phyloP scores from a whole-genome alignment of 352 stramenopile species.

The Pythium coloratum region DNA sequence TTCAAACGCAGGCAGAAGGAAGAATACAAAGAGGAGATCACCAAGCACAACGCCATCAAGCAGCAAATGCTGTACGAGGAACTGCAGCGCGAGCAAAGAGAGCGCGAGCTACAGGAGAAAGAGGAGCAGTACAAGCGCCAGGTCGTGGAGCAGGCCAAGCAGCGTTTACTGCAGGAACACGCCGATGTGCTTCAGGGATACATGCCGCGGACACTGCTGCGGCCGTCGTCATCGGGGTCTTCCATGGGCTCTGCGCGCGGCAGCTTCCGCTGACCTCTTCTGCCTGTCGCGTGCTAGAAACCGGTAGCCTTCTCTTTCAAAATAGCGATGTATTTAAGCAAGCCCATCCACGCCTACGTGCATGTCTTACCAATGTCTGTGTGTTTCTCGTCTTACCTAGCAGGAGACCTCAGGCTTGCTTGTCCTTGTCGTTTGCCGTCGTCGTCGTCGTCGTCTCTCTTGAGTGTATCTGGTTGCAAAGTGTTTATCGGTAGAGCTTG shows the following conservation, averaged over 20 bases:
- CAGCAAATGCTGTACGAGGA: conserved; percentile 77
- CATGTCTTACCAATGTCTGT: conserved; percentile 4
- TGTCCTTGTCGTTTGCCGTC: background rate
- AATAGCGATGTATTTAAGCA: conserved; percentile 25
- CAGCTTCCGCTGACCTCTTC: conserved; percentile 10
- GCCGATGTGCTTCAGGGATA: conserved; percentile 81
- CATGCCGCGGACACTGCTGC: conserved; percentile 41
- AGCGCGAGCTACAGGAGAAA: conserved; percentile 57
- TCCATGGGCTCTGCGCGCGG: conserved; percentile 4
- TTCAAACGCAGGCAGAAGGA: conserved; percentile 65
- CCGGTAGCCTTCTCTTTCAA: background rate
- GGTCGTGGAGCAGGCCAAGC: conserved; percentile 86
- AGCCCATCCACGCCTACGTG: background rate
- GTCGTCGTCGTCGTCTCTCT: background rate
- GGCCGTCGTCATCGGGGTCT: conserved; percentile 29
- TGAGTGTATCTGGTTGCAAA: background rate
- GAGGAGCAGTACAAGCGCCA: conserved; percentile 81
- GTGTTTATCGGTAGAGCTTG: conserved; percentile 67
- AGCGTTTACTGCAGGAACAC: conserved; percentile 83
- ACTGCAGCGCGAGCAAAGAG: conserved; percentile 71
- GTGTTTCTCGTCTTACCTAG: background rate
- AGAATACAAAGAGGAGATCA: conserved; percentile 65
- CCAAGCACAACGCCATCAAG: conserved; percentile 56
- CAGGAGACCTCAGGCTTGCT: background rate
- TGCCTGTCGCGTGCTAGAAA: background rate